phyloP scores from a whole-genome alignment of 306 rosid species.

The Benincasa hispida region DNA sequence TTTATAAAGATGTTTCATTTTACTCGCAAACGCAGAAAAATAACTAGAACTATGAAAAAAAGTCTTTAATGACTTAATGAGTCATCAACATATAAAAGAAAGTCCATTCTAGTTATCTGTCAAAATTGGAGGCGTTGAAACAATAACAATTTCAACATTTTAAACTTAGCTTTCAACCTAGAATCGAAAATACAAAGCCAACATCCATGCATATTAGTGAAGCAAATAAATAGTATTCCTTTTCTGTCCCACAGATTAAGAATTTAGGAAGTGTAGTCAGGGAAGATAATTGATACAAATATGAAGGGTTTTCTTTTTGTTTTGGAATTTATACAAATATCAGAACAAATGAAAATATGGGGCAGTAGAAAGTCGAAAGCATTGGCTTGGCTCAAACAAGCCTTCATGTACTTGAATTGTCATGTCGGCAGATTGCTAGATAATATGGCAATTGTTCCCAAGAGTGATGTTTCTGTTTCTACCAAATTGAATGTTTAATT shows the following conservation, averaged over 20 bases:
- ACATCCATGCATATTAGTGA: not conserved
- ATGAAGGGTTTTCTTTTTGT: not conserved
- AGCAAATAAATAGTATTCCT: not conserved
- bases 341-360: not conserved
- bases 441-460: not conserved
- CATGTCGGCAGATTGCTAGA: not conserved
- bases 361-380: not conserved
- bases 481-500: constrained; percentile 71
- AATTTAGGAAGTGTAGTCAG: not conserved
- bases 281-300: not conserved
- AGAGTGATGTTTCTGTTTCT: constrained; percentile 2
- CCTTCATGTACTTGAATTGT: not conserved
- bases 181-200: not conserved
- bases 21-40: not conserved
- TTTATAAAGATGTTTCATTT: not conserved
- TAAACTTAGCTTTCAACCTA: not conserved
- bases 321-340: not conserved
- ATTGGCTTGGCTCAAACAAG: not conserved
- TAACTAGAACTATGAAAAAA: not conserved
- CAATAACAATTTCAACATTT: not conserved
- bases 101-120: not conserved
- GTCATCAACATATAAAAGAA: not conserved
- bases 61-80: not conserved
- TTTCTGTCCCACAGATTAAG: not conserved
- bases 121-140: not conserved